phyloP scores from a whole-genome alignment of 257 asterid genomes.

The Ballota nigra region DNA sequence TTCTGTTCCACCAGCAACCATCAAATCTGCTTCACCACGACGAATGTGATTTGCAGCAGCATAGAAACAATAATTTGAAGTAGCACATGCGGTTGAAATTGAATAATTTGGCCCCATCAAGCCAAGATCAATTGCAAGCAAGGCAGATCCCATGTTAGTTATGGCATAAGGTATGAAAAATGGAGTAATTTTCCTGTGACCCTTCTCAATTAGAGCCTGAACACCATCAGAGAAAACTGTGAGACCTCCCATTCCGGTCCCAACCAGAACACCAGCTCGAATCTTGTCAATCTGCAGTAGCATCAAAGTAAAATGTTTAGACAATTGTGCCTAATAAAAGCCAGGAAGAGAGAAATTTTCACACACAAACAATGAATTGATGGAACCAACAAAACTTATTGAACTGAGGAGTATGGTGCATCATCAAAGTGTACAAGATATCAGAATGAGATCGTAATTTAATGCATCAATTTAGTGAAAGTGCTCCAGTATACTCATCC shows the following conservation, averaged over 20 bases:
- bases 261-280: constrained; percentile 54
- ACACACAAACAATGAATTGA: background rate
- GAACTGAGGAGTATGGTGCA: background rate
- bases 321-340: background rate
- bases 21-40: constrained; percentile 65
- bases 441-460: constrained; percentile 6
- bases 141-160: constrained; percentile 56
- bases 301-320: constrained; percentile 19
- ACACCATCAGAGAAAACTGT: constrained; percentile 41
- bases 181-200: constrained; percentile 47
- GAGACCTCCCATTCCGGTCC: constrained; percentile 58
- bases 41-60: constrained; percentile 76
- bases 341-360: background rate
- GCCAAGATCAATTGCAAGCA: constrained; percentile 62
- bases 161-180: constrained; percentile 52
- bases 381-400: background rate
- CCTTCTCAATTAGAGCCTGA: constrained; percentile 45
- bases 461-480: background rate
- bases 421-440: background rate
- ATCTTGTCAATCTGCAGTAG: constrained; percentile 43
- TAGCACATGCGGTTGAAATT: constrained; percentile 71
- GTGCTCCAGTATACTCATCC: background rate
- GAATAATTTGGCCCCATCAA: constrained; percentile 76
- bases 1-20: constrained; percentile 74
- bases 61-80: constrained; percentile 63